These are phyloP conservation scores for Kluyveromyces wickerhamii DNA, from an alignment of 805 yeast genomes.

Conservation along the genomic window DNA sequence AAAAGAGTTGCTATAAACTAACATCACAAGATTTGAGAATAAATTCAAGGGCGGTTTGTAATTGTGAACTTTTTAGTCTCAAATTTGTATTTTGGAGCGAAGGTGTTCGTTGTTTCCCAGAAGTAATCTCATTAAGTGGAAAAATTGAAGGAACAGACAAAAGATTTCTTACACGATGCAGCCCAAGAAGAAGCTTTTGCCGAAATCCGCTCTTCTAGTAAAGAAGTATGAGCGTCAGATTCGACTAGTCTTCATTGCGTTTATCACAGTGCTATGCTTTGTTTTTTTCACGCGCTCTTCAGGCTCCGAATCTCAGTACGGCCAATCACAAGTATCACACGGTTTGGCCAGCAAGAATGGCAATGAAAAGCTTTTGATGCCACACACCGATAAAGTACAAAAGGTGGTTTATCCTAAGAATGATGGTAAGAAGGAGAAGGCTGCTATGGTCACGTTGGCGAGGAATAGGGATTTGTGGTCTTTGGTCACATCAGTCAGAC, in stretches of 20 bases:
- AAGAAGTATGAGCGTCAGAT: conserved; percentile 24
- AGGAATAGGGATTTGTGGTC: conserved; percentile 56
- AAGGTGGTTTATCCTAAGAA: conserved; percentile 24
- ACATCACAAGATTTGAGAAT: too few species aligned
- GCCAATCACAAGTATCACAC: too few species aligned
- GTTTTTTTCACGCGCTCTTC: conserved; percentile 7
- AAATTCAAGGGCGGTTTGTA: too few species aligned
- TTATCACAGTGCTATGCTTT: conserved; percentile 15
- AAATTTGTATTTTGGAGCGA: too few species aligned
- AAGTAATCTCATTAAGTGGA: too few species aligned
- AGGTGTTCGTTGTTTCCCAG: too few species aligned
- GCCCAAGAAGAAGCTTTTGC: conserved; percentile 25
- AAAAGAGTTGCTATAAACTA: too few species aligned
- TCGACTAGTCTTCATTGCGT: conserved; percentile 15
- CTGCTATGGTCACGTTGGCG: conserved; percentile 62
- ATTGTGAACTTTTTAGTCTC: too few species aligned
- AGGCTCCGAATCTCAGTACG: too few species aligned
- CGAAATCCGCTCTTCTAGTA: conserved; percentile 25
- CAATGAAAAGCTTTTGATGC: conserved; percentile 11
- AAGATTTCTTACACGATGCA: conserved; percentile 2
- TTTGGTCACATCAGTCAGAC: conserved; percentile 51
- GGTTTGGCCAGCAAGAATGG: too few species aligned
- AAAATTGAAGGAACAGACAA: too few species aligned
- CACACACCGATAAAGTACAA: conserved; percentile 26
- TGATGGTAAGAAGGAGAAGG: conserved; percentile 41